Evolutionary conservation across 106 monocot genomes (phyloP), one percentile per base, ranked within the genome.

Genomic region (Hemerocallis citrina): DNA sequence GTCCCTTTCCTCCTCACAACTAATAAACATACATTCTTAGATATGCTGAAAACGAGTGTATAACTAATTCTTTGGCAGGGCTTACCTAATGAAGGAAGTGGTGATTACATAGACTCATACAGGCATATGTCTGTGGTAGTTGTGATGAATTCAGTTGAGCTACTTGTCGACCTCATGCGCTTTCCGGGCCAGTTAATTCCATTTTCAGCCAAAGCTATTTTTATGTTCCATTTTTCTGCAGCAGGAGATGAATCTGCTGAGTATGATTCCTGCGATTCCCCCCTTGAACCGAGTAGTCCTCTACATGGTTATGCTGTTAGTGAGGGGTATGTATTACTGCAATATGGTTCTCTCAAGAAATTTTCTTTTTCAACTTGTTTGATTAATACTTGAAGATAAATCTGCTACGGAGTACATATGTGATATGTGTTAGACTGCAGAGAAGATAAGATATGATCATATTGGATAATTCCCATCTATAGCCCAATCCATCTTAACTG

Each of bases 241-340:
- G 75, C 75, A 42, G 93, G 81, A 30, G 93, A 93, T 44, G 93
- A 93, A 33, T 84, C 93, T 44, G 85, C 82, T 42, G 93, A 88
- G 45, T 85, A 93, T 72, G 93, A 93, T 52, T 93, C 93, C 11
- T 93, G 93, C 35, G 93, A 93, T 80, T 93, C 93, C 74, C 88
- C 93, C 21, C 79, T 88, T 63, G 93, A 93, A 59, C 88, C 93
- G n/a, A 93, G 85, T 56, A 88, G 93, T 63, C 93, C 93, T 17
- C 66, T 88, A 4, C 82, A 47, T 75, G 88, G 76, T 34, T 62
- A 75, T 50, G 72, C 78, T 36, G 89, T 75, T 49, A 45, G 65
- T 50, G 81, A 88, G 65, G 50, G 81, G 92, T 92, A 77, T 57
- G 68, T 25, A 4, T 23, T 34, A n/a, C 55, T 68, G n/a, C 66